These are phyloP conservation scores for Onygenales sp. DNA, from an alignment of 2,329 filamentous ascomycete genomes.

Conservation along the genomic window DNA sequence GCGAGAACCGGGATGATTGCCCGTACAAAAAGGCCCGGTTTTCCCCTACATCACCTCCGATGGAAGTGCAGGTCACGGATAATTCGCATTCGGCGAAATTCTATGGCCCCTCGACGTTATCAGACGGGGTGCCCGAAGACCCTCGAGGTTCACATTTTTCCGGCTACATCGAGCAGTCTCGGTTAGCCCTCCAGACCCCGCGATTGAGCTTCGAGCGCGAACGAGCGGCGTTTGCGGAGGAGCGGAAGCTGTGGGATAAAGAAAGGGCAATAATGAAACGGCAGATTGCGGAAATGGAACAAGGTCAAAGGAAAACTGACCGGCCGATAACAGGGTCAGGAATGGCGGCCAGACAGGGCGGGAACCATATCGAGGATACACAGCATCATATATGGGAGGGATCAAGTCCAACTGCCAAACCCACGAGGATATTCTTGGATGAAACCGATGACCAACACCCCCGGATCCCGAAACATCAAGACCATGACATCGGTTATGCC, in stretches of 20 bases:
- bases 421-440: conserved; percentile 34
- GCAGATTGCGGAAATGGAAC: conserved; percentile 34
- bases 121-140: conserved; percentile 10
- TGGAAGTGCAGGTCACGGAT: conserved; percentile 29
- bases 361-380: not conserved
- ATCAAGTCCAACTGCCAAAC: conserved; percentile 28
- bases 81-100: conserved; percentile 20
- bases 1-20: not conserved
- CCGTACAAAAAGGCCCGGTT: conserved; percentile 34
- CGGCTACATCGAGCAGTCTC: conserved; percentile 34
- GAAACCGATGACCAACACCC: conserved; percentile 18
- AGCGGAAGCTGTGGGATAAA: conserved; percentile 35
- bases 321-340: not conserved
- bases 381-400: conserved; percentile 35
- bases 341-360: not conserved
- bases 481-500: conserved; percentile 19
- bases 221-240: conserved; percentile 31
- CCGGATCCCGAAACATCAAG: conserved; percentile 14
- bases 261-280: conserved; percentile 32
- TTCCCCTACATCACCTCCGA: conserved; percentile 27
- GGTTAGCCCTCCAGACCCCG: conserved; percentile 29
- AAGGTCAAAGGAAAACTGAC: not conserved
- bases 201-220: conserved; percentile 30
- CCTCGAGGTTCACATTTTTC: conserved; percentile 18
- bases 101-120: conserved; percentile 13